Percentiles rank a stretch among this genome's conserved stretches.
These are phyloP conservation scores for Monilinia fructigena DNA, from an alignment of 2,329 filamentous ascomycete genomes.

Conservation along the genomic window DNA sequence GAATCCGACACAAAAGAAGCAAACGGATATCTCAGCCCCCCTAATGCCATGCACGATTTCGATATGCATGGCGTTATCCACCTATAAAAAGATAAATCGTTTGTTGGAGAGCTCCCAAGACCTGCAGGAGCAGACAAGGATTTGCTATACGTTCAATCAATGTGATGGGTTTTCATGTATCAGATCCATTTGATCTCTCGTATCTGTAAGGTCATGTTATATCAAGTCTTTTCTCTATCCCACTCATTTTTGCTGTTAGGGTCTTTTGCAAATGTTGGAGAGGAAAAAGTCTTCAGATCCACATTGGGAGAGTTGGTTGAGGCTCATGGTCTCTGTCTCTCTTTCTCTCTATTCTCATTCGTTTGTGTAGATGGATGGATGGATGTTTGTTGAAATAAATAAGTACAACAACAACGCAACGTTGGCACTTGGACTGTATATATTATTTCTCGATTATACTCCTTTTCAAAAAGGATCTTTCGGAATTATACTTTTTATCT, in stretches of 20 bases:
- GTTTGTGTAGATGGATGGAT: neutral
- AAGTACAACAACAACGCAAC: too few relatives aligned
- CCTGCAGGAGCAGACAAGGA: constrained; percentile 19
- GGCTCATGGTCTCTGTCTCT: neutral
- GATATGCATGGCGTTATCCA: constrained; percentile 2
- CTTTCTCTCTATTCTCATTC: neutral
- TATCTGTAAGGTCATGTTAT: neutral
- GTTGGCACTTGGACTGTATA: neutral
- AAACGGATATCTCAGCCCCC: constrained; percentile 15
- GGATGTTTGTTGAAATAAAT: neutral
- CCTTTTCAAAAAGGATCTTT: neutral
- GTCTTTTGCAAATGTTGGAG: neutral
- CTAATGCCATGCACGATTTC: constrained; percentile 3
- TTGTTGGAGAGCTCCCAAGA: constrained; percentile 9
- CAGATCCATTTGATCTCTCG: constrained; percentile 6
- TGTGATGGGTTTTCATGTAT: constrained; percentile 14
- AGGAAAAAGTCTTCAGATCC: constrained; percentile 12
- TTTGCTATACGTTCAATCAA: neutral
- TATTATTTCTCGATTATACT: too few relatives aligned
- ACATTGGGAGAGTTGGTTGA: neutral
- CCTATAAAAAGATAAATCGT: constrained; percentile 6
- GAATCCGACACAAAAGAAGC: constrained; percentile 10
- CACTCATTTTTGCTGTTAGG: neutral
- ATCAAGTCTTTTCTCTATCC: too few relatives aligned
- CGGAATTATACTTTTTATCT: neutral